Evolutionary conservation across 2,329 filamentous ascomycete species (phyloP).

Genomic region (Calonectria montana): DNA sequence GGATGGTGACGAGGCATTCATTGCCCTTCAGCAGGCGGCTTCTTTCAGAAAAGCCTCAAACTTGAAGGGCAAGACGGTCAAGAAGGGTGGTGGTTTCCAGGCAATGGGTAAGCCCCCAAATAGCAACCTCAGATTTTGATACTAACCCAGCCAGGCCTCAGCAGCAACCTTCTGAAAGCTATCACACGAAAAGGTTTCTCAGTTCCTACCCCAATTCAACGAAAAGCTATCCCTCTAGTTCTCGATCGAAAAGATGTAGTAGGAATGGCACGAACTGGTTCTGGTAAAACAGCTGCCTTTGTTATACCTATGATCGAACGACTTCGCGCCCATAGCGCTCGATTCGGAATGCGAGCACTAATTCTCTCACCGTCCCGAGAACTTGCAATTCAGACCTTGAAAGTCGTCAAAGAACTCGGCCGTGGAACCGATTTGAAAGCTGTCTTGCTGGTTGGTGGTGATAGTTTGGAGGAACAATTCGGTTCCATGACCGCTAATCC

Average conservation of each 20-base stretch:
- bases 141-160: conserved; percentile 69
- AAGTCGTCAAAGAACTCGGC: conserved; percentile 95
- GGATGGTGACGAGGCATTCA: conserved; percentile 87
- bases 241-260: conserved; percentile 95
- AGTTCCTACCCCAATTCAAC: conserved; percentile 96
- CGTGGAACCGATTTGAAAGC: conserved; percentile 90
- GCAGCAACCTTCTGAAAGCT: conserved; percentile 84
- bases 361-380: conserved; percentile 95
- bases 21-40: conserved; percentile 86
- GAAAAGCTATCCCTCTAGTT: conserved; percentile 94
- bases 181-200: conserved; percentile 95
- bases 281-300: conserved; percentile 97
- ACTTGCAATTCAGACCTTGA: conserved; percentile 92
- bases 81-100: conserved; percentile 97
- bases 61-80: conserved; percentile 84
- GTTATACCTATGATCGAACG: conserved; percentile 98
- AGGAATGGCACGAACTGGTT: conserved; percentile 98
- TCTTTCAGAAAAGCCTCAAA: conserved; percentile 88
- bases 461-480: conserved; percentile 96
- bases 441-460: conserved; percentile 93
- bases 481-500: conserved; percentile 92
- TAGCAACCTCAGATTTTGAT: not conserved
- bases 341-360: conserved; percentile 86
- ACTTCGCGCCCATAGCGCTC: conserved; percentile 86
- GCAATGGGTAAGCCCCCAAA: conserved; percentile 75